Base-by-base conservation (phyloP, 805 yeast species). In the Starmerella vitae region DNA sequence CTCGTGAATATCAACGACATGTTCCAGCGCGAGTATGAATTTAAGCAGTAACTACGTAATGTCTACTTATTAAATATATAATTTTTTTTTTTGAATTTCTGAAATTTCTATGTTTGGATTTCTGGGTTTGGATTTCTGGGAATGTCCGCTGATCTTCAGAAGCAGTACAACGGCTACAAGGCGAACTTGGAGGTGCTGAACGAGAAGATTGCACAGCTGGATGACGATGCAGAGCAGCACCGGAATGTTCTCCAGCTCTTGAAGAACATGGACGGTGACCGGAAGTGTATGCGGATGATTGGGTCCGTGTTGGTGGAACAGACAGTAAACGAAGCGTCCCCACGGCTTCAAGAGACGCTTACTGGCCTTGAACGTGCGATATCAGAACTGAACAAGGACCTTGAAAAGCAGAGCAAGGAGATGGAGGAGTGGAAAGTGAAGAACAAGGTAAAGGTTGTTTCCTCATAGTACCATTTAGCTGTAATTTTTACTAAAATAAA, bases 261-360 rank as follows among this genome's bases (percentile, higher is more conserved):
- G 22, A 46, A 58, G 31, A 63, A 60, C 1, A 63, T 74, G 8
- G 74, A 76, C 19, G 45, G 50, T 2, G 74, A 69, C 33, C 72
- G 98, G 44, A 76, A 77, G 55, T 84, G 96, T 54, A 85, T 75
- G 62, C 74, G 93, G 52, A 84, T 91, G 95, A 71, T 88, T 24
- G 96, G 95, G 20, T 93, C 94, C 8, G 94, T 86, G 3, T 66
- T 88, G 24, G 80, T 86, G 14, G 93, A 85, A 54, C 77, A 81
- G 48, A 68, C 76, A 3, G 91, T 84, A 4, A 76, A 68, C n/a
- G 84, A 81, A 30, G 91, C 86, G 3, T 60, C 69, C 3, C 77
- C 76, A 10, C 66, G 76, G 9, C 60, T 84, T 38, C 65, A 68
- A 37, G 64, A 71, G 20, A 84, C 80, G 49, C 52, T 65, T 18